Evolutionary conservation across 371 early-diverging fungal species (phyloP), one percentile per base, ranked within the genome.

Genomic region (Parasitella parasitica): DNA sequence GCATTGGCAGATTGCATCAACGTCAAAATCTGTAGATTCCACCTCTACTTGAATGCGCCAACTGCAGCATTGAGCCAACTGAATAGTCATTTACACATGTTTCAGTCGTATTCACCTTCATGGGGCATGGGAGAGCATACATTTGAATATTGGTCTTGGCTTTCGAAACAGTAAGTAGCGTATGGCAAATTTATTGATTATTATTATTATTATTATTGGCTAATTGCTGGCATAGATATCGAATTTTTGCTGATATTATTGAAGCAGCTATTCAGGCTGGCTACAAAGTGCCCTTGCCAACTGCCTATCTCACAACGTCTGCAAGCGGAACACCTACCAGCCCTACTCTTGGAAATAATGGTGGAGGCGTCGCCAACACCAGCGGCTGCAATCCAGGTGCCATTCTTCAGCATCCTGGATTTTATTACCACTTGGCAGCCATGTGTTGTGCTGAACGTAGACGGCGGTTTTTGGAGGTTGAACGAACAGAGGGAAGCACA

Each of bases 91-190:
- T 62, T 93, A 6, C 76, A 82, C 43, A 78, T 86, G 52, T 85
- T 87, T 53, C 83, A 83, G 32, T 71, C 82, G 0, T 76, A 86
- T 61, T 81, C 80, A 6, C 75, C 74, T 39, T 71, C 65, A 18
- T 82, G 82, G 82, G 75, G 78, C 16, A 85, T 85, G 69, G 85
- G 86, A 2, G 84, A 83, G 22, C 78, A 82, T 37, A 88, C 93
- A 0, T 88, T 86, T 66, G 90, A 90, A 61, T 93, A 91, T 65
- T 93, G 93, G 93, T 80, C 88, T n/a, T 93, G 93, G 92, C 73
- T 87, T 15, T 84, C 86, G 4, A 89, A 86, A 50, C 93, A 92
- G 81, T 91, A 82, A 67, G 72, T 66, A 12, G 22, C 11, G 6
- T n/a, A n/a, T 16, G 6, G 32, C 3, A 4, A 32, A 32, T 32